phyloP scores from a whole-genome alignment of 371 early-diverging fungal genomes.

The Chytridium lagenaria region DNA sequence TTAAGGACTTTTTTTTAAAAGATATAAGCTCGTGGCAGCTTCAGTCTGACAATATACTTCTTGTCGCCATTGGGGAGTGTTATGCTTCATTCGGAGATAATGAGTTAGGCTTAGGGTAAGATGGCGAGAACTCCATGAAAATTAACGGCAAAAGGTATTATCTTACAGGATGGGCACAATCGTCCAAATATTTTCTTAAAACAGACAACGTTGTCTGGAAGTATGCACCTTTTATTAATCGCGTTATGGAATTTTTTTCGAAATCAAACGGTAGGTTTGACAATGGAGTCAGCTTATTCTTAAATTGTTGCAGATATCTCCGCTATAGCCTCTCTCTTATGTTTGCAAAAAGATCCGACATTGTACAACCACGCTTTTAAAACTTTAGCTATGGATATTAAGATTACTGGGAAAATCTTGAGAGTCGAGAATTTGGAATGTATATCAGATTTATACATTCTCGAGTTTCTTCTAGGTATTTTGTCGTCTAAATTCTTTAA shows the following conservation, averaged over 20 bases:
- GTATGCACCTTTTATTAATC: background rate
- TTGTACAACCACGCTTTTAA: no score
- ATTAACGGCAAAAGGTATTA: background rate
- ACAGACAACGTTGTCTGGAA: background rate
- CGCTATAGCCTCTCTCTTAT: no score
- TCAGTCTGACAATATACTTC: background rate
- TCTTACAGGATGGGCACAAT: background rate
- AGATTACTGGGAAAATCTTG: no score
- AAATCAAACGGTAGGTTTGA: no score
- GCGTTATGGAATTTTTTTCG: background rate
- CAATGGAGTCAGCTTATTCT: no score
- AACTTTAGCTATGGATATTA: no score
- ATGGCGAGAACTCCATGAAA: background rate
- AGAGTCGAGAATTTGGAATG: background rate
- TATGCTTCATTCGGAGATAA: background rate
- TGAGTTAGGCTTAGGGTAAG: background rate
- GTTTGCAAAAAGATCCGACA: no score
- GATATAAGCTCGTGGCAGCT: no score
- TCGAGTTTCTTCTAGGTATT: background rate
- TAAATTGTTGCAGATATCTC: no score
- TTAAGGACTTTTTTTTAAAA: no score
- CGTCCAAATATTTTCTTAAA: background rate
- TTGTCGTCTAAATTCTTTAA: background rate
- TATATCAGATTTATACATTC: background rate
- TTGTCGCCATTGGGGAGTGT: background rate